Conservation (phyloP, 306 rosid genomes). For the Biancaea sappan region DNA sequence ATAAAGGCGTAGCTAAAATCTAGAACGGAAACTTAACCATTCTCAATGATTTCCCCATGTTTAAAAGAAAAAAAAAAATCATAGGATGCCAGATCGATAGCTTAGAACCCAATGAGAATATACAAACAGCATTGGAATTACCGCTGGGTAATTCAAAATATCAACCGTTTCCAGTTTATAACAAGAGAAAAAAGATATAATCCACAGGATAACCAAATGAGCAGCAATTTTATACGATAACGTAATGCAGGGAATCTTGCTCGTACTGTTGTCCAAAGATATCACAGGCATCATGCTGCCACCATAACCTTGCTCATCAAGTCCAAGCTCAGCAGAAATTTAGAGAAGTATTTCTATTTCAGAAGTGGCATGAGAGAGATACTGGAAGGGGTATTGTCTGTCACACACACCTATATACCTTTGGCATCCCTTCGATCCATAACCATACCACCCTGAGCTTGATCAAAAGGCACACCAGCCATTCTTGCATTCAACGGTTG, state of each 20-base stretch:
- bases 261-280: constrained; percentile 60
- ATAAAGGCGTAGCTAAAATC: neutral
- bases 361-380: constrained; percentile 57
- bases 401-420: constrained; percentile 70
- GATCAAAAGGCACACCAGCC: constrained; percentile 63
- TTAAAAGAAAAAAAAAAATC: neutral
- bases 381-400: constrained; percentile 61
- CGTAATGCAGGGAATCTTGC: constrained; percentile 25
- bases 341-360: constrained; percentile 60
- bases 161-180: neutral
- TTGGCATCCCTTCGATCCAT: constrained; percentile 80
- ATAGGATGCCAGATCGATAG: neutral
- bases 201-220: constrained; percentile 1
- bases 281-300: constrained; percentile 75
- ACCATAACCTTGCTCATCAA: constrained; percentile 63
- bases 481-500: constrained; percentile 81
- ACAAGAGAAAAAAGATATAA: neutral
- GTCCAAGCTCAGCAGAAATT: constrained; percentile 47
- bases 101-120: constrained; percentile 20
- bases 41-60: neutral
- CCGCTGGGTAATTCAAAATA: neutral
- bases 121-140: constrained; percentile 21
- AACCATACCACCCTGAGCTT: constrained; percentile 51
- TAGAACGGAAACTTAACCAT: neutral
- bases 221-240: constrained; percentile 31